A percentile compares a stretch with the other conserved stretches of the same genome.
These are phyloP conservation scores for Backusella luteola DNA, from an alignment of 192 early-diverging fungal species.

Conservation along the genomic window DNA sequence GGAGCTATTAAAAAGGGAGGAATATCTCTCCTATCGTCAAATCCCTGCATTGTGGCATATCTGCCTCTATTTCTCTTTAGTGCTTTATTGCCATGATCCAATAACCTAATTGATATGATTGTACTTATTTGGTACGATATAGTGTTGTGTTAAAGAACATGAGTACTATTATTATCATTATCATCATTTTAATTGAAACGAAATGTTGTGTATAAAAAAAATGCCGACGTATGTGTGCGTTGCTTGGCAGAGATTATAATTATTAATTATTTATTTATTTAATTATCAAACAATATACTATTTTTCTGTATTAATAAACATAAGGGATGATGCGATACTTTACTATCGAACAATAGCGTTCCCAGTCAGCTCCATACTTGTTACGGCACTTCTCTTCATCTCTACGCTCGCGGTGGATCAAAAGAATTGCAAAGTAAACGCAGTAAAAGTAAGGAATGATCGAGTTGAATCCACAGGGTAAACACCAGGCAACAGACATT, in stretches of 20 bases:
- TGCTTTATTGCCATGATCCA: too few species aligned
- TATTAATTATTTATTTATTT: too few species aligned
- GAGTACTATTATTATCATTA: too few species aligned
- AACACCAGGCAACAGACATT: constrained; percentile 86
- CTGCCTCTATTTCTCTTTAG: too few species aligned
- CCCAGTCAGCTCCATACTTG: constrained; percentile 96
- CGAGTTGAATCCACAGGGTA: constrained; percentile 81
- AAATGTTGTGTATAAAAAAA: neutral
- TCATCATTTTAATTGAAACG: neutral
- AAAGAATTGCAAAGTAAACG: constrained; percentile 85
- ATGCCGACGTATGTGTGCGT: neutral
- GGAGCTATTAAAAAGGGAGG: too few species aligned
- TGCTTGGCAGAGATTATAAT: neutral
- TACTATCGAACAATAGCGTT: constrained; percentile 78
- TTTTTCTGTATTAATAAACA: constrained; percentile 14
- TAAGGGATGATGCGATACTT: constrained; percentile 84
- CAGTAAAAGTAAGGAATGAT: constrained; percentile 93
- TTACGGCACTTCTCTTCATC: constrained; percentile 86
- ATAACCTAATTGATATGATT: too few species aligned
- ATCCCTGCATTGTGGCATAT: too few species aligned
- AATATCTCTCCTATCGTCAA: too few species aligned
- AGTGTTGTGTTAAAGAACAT: too few species aligned
- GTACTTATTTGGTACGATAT: too few species aligned
- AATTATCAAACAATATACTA: too few species aligned
- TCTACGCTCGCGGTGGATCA: constrained; percentile 85